phyloP scores from a whole-genome alignment of 208 protist species.

The Lotmaria passim region DNA sequence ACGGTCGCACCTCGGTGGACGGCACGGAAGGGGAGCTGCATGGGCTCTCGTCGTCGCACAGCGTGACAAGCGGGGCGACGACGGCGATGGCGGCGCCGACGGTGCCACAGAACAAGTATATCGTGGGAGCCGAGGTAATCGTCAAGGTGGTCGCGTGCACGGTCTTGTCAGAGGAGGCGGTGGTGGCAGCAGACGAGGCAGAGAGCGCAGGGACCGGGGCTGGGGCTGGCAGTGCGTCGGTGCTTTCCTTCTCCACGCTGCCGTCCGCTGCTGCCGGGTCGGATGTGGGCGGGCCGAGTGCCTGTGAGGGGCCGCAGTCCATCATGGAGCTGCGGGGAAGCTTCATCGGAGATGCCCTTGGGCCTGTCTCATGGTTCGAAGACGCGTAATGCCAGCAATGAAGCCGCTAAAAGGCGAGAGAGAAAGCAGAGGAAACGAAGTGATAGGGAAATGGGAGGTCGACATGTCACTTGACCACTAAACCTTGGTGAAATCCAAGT shows the following conservation, averaged over 20 bases:
- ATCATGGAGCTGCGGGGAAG: slow-evolving; percentile 75
- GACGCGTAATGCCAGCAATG: slow-evolving; percentile 1
- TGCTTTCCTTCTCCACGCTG: slow-evolving; percentile 7
- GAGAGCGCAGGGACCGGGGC: slow-evolving; percentile 3
- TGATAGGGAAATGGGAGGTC: too few species aligned
- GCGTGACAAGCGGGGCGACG: background rate
- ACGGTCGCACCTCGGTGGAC: too few species aligned
- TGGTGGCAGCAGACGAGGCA: slow-evolving; percentile 10
- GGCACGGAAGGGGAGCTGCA: too few species aligned
- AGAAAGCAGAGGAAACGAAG: slow-evolving; percentile 5
- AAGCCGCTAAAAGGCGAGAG: background rate
- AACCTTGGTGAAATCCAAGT: too few species aligned
- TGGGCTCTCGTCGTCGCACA: background rate
- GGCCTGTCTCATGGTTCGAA: slow-evolving; percentile 79
- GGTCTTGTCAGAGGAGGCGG: slow-evolving; percentile 41
- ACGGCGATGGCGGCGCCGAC: background rate
- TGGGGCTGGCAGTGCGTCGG: slow-evolving; percentile 3
- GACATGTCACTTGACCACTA: too few species aligned
- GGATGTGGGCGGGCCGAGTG: background rate
- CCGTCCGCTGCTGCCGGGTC: background rate
- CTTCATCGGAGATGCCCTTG: slow-evolving; percentile 76
- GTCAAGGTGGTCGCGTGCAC: slow-evolving; percentile 57
- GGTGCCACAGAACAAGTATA: slow-evolving; percentile 59
- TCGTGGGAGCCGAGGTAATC: slow-evolving; percentile 69
- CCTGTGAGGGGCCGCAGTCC: background rate